These are phyloP conservation scores for Crithidia mellificae DNA, from an alignment of 208 protist genomes.

Conservation along the genomic window DNA sequence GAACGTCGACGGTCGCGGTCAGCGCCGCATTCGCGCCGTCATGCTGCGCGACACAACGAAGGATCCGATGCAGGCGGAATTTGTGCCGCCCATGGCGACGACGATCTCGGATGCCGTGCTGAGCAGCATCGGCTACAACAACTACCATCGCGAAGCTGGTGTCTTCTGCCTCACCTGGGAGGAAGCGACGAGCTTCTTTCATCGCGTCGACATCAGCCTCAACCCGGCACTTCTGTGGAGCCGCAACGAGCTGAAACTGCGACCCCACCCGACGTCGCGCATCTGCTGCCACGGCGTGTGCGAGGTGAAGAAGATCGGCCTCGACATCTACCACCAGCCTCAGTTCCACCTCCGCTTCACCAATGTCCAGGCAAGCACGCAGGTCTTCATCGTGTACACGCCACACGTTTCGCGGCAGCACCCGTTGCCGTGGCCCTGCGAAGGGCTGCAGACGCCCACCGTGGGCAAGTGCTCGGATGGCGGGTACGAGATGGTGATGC, in stretches of 20 bases:
- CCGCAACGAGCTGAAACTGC: slow-evolving; percentile 22
- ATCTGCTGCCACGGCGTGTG: slow-evolving; percentile 62
- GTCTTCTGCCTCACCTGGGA: slow-evolving; percentile 85
- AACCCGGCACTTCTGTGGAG: slow-evolving; percentile 74
- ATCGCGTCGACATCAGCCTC: slow-evolving; percentile 67
- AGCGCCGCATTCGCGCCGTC: slow-evolving; percentile 11
- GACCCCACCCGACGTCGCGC: slow-evolving; percentile 44
- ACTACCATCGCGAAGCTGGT: slow-evolving; percentile 46
- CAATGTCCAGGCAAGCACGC: slow-evolving; percentile 38
- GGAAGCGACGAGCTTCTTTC: slow-evolving; percentile 65
- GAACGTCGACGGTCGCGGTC: neutral
- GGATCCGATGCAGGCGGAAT: slow-evolving; percentile 10
- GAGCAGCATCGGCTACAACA: slow-evolving; percentile 45
- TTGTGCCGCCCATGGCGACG: slow-evolving; percentile 23
- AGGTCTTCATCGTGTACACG: slow-evolving; percentile 71
- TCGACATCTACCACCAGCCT: slow-evolving; percentile 48
- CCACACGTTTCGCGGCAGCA: slow-evolving; percentile 56
- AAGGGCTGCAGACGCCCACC: slow-evolving; percentile 15
- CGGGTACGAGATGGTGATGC: slow-evolving; percentile 42
- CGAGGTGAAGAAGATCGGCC: slow-evolving; percentile 16
- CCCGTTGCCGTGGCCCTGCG: slow-evolving; percentile 48
- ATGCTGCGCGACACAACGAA: slow-evolving; percentile 35
- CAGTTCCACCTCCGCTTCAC: slow-evolving; percentile 75
- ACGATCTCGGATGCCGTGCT: slow-evolving; percentile 21
- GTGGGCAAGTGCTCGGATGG: slow-evolving; percentile 11